phyloP scores from a whole-genome alignment of 2,329 filamentous ascomycete genomes.

The Aspergillus hortae region DNA sequence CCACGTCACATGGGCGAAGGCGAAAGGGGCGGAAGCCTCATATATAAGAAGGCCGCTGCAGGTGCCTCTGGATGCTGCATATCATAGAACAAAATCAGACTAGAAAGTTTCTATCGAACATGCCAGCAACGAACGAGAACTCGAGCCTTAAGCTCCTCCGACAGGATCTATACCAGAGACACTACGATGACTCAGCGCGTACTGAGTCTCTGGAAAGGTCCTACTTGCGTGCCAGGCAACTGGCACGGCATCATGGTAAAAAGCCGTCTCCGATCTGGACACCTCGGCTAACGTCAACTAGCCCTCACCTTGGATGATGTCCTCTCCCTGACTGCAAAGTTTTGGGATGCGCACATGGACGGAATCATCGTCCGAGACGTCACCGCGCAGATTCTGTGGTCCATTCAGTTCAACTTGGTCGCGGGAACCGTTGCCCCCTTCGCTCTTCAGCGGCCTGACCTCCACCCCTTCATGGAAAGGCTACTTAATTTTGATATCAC shows the following conservation, averaged over 20 bases:
- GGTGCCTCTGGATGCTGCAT: too few species aligned
- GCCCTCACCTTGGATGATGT: conserved; percentile 9
- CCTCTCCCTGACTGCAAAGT: conserved; percentile 3
- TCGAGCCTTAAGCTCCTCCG: background rate
- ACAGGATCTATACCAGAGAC: background rate
- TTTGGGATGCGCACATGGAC: conserved; percentile 10
- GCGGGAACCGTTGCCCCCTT: conserved; percentile 20
- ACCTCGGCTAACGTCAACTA: background rate
- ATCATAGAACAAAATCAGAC: too few species aligned
- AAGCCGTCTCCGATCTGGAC: background rate
- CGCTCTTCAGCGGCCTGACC: conserved; percentile 12
- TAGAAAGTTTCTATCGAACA: background rate
- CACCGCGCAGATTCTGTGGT: conserved; percentile 10
- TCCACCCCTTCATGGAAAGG: conserved; percentile 13
- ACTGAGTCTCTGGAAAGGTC: background rate
- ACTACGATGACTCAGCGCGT: background rate
- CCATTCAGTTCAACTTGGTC: conserved; percentile 21
- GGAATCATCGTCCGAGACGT: conserved; percentile 1
- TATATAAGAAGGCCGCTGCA: too few species aligned
- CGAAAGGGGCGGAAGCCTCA: too few species aligned
- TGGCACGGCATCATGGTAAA: background rate
- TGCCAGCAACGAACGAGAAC: background rate
- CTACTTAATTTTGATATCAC: conserved; percentile 21
- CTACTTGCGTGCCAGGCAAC: background rate
- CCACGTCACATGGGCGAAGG: too few species aligned